Base-by-base conservation (phyloP, 164 flowering plant genomes). In the Euptelea pleiosperma region DNA sequence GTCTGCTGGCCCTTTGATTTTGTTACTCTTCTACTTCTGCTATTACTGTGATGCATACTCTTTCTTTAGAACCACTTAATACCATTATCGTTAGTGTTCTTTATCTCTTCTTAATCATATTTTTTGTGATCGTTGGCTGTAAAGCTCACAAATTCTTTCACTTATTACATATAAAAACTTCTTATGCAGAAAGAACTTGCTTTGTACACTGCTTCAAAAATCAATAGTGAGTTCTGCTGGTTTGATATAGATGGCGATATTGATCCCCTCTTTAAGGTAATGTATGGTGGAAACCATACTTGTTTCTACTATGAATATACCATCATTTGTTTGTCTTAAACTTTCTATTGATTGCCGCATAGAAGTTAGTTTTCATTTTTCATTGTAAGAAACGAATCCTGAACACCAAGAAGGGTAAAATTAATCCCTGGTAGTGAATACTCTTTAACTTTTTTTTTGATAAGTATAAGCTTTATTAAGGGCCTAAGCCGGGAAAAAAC, bases 181-280 rank as follows among this genome's bases (percentile, higher is more conserved):
- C 19, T 59, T 36, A 31, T 80, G 82, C 92, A 93, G 99, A 93
- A 90, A 67, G 99, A 93, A 76, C 72, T 93, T 66, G 91, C 96
- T 70, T 64, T 93, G 45, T 93, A 90, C 56, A 90, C 97, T 14
- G 97, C 97, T 62, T 83, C 95, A 48, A 90, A 81, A 73, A 61
- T 73, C 51, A 75, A 58, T 63, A 73, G 80, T 51, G 95, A 88
- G 50, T 87, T 93, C 58, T 75, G 79, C 72, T 81, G 82, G 91
- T 93, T 93, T 82, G 91, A 93, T 65, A 84, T 90, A 65, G 99
- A 93, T 78, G 87, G 79, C 10, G 97, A 90, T 66, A 75, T 93
- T 60, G 82, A 90, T 79, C 89, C 99, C 54, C 78, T 93, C 26
- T 93, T 93, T 70, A 93, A 93, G 92, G 99, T 93, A 78, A 67